phyloP scores from a whole-genome alignment of 495 filamentous ascomycete genomes.

The Amorphotheca resinae region DNA sequence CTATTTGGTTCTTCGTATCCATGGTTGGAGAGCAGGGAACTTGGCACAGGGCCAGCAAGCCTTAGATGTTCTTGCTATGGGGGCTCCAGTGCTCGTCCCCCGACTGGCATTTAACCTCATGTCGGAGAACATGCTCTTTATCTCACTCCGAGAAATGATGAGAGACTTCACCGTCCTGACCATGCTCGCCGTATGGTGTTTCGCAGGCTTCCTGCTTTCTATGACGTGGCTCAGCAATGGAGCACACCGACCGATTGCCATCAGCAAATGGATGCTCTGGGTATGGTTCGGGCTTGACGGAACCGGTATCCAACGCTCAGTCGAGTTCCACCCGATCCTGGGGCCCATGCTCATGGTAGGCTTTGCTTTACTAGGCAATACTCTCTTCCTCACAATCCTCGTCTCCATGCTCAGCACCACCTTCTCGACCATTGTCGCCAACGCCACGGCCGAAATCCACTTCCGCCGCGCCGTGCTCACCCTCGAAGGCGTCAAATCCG shows the following conservation, averaged over 20 bases:
- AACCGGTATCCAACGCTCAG: slow-evolving; percentile 53
- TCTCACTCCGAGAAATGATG: slow-evolving; percentile 64
- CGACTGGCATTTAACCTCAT: slow-evolving; percentile 62
- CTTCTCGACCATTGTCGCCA: slow-evolving; percentile 50
- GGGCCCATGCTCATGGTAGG: slow-evolving; percentile 58
- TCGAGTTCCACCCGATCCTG: slow-evolving; percentile 51
- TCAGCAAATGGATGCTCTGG: slow-evolving; percentile 71
- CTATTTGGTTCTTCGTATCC: slow-evolving; percentile 48
- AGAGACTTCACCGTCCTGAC: slow-evolving; percentile 55
- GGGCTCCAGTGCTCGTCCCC: slow-evolving; percentile 57
- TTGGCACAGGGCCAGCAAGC: slow-evolving; percentile 26
- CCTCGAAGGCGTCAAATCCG: slow-evolving; percentile 62
- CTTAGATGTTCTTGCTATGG: slow-evolving; percentile 55
- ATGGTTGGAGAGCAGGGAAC: slow-evolving; percentile 33
- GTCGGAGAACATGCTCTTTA: slow-evolving; percentile 61
- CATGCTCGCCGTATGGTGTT: slow-evolving; percentile 55
- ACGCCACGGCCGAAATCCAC: slow-evolving; percentile 56
- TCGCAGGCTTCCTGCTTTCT: slow-evolving; percentile 58
- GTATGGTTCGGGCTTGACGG: slow-evolving; percentile 72
- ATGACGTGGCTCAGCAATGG: slow-evolving; percentile 48
- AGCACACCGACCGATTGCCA: slow-evolving; percentile 31
- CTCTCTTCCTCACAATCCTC: slow-evolving; percentile 62
- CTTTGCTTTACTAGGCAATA: slow-evolving; percentile 65
- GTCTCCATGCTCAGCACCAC: slow-evolving; percentile 66
- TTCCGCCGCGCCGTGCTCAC: slow-evolving; percentile 62